A percentile compares a stretch with the other conserved stretches of the same genome.
Conservation (phyloP, 331 rosid genomes). For the Telfairia occidentalis region DNA sequence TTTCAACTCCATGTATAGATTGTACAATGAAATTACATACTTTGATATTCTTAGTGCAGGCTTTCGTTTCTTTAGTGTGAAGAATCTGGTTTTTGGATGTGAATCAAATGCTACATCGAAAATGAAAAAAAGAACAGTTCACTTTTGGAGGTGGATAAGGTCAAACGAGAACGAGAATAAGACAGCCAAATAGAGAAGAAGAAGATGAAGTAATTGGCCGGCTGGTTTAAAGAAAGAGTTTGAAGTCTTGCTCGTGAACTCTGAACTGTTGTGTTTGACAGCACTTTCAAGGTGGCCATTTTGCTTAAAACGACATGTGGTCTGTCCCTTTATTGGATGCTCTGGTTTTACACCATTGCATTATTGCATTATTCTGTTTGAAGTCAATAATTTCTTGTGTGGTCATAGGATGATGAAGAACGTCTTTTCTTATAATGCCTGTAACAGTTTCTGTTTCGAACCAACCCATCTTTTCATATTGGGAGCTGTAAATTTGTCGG, state of each 20-base stretch:
- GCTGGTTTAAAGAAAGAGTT: not conserved
- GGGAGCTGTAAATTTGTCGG: not conserved
- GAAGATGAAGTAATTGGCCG: not conserved
- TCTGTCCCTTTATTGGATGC: not conserved
- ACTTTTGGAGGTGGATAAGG: not conserved
- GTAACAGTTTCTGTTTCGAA: not conserved
- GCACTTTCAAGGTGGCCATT: not conserved
- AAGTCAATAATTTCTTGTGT: not conserved
- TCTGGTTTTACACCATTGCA: not conserved
- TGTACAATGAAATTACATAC: conserved; percentile 4
- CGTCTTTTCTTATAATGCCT: not conserved
- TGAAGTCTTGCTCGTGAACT: not conserved
- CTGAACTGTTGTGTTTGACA: not conserved
- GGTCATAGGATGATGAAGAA: not conserved
- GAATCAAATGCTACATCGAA: not conserved
- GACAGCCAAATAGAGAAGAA: not conserved
- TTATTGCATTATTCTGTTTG: not conserved
- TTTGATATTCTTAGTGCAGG: not conserved
- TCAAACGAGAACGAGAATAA: not conserved
- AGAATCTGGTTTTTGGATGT: not conserved
- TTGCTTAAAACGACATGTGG: conserved; percentile 1
- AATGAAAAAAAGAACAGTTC: too few species aligned
- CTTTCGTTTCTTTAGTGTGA: not conserved
- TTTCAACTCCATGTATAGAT: conserved; percentile 15
- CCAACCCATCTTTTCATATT: not conserved